Evolutionary conservation across 2,329 filamentous ascomycete genomes (phyloP).

Genomic region (Coniochaeta sp.): DNA sequence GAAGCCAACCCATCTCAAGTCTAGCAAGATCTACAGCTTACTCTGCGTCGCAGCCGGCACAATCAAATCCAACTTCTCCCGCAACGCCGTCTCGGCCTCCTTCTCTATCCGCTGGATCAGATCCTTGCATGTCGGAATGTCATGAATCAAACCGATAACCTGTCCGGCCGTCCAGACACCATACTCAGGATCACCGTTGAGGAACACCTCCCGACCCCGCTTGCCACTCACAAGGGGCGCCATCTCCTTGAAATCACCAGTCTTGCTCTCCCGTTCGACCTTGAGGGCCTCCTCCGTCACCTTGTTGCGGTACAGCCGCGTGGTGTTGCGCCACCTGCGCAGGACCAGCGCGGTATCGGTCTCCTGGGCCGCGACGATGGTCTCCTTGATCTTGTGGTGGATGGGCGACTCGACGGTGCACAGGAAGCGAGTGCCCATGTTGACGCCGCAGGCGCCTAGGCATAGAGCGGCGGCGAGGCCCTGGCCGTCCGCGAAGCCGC

Average conservation of each 20-base stretch:
- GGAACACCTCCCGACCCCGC: slow-evolving; percentile 82
- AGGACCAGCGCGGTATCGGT: slow-evolving; percentile 86
- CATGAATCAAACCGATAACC: slow-evolving; percentile 82
- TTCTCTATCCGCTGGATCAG: slow-evolving; percentile 67
- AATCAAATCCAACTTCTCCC: slow-evolving; percentile 49
- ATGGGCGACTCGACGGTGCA: slow-evolving; percentile 90
- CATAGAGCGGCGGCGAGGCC: slow-evolving; percentile 86
- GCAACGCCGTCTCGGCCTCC: slow-evolving; percentile 63
- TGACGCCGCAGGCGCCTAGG: slow-evolving; percentile 87
- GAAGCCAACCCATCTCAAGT: neutral
- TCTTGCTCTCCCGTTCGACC: slow-evolving; percentile 74
- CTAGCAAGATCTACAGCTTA: slow-evolving; percentile 42
- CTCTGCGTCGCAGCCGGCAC: slow-evolving; percentile 32
- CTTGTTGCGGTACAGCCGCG: slow-evolving; percentile 82
- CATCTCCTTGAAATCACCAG: slow-evolving; percentile 84
- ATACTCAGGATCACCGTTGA: slow-evolving; percentile 83
- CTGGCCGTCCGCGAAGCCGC: slow-evolving; percentile 90
- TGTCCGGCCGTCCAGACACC: slow-evolving; percentile 97
- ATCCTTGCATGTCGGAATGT: slow-evolving; percentile 68
- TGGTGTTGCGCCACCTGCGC: slow-evolving; percentile 88
- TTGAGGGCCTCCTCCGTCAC: slow-evolving; percentile 72
- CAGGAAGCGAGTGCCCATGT: slow-evolving; percentile 99
- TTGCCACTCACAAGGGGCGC: slow-evolving; percentile 83
- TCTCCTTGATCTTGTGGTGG: slow-evolving; percentile 86
- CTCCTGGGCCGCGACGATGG: slow-evolving; percentile 83